A percentile compares a stretch with the other conserved stretches of the same genome.
Evolutionary conservation across 2,329 filamentous ascomycete species (phyloP).

Genomic region (Arachnomyces sp.): DNA sequence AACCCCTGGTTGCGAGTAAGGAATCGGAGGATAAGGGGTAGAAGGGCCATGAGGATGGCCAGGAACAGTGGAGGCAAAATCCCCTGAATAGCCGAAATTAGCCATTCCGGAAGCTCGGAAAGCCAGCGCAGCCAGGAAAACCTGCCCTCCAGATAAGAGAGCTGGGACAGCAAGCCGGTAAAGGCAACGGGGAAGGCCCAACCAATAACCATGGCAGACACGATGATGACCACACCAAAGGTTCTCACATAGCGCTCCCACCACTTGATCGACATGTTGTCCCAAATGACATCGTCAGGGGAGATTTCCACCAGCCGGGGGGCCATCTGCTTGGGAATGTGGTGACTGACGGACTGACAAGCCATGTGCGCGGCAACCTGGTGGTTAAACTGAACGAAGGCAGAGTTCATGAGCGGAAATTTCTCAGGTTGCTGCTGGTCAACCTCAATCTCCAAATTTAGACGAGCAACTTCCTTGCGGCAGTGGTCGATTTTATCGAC

Average conservation of each 20-base stretch:
- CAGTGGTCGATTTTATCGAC: slow-evolving; percentile 93
- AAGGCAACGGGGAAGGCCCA: slow-evolving; percentile 90
- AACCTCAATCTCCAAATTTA: slow-evolving; percentile 85
- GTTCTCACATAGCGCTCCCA: slow-evolving; percentile 79
- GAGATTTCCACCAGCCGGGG: slow-evolving; percentile 89
- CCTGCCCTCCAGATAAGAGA: slow-evolving; percentile 58
- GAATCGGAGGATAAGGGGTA: slow-evolving; percentile 70
- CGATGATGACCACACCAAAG: slow-evolving; percentile 54
- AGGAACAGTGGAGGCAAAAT: slow-evolving; percentile 72
- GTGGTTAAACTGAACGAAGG: slow-evolving; percentile 97
- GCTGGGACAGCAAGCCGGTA: slow-evolving; percentile 71
- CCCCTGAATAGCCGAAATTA: slow-evolving; percentile 69
- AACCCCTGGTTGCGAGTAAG: slow-evolving; percentile 67
- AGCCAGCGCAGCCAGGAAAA: slow-evolving; percentile 67
- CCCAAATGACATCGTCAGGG: slow-evolving; percentile 88
- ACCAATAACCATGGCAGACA: slow-evolving; percentile 69
- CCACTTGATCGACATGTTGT: slow-evolving; percentile 93
- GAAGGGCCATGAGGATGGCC: slow-evolving; percentile 65
- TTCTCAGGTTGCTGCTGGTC: slow-evolving; percentile 80
- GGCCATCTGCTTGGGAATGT: slow-evolving; percentile 86
- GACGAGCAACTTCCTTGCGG: slow-evolving; percentile 70
- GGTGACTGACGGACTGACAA: slow-evolving; percentile 83
- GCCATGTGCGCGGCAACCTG: slow-evolving; percentile 98
- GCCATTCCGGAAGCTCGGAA: slow-evolving; percentile 47
- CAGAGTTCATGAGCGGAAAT: slow-evolving; percentile 88